phyloP scores from a whole-genome alignment of 345 rosid genomes.

The Eucalyptus pauciflora region DNA sequence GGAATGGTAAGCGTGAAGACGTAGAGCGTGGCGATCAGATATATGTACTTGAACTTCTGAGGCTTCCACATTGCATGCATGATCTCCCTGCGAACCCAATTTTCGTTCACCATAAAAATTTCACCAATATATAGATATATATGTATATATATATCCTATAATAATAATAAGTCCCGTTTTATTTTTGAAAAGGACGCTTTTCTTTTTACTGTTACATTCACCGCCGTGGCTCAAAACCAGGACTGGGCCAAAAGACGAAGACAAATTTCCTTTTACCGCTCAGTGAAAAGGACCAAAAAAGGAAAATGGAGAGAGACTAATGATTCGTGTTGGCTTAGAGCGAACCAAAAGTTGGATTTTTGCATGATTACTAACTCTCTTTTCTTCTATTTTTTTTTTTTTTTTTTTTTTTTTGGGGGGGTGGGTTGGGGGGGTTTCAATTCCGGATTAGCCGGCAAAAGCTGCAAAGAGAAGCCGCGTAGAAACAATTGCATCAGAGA shows the following conservation, averaged over 20 bases:
- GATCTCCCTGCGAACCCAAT: conserved; percentile 49
- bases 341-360: background rate
- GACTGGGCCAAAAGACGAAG: background rate
- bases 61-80: conserved; percentile 99
- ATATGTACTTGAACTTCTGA: conserved; percentile 87
- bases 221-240: background rate
- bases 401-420: background rate
- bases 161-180: background rate
- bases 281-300: background rate
- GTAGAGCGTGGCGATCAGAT: conserved; percentile 83
- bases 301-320: background rate
- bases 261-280: background rate
- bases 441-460: conserved; percentile 46
- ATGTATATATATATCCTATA: background rate
- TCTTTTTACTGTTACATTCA: background rate
- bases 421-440: background rate
- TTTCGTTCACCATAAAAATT: background rate
- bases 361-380: background rate
- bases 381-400: background rate
- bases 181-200: background rate
- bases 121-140: background rate
- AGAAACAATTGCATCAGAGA: conserved; percentile 15
- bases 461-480: conserved; percentile 79
- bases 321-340: background rate
- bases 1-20: conserved; percentile 94